Conservation (phyloP, 148 eudicot genomes). For the Arctostaphylos glauca region DNA sequence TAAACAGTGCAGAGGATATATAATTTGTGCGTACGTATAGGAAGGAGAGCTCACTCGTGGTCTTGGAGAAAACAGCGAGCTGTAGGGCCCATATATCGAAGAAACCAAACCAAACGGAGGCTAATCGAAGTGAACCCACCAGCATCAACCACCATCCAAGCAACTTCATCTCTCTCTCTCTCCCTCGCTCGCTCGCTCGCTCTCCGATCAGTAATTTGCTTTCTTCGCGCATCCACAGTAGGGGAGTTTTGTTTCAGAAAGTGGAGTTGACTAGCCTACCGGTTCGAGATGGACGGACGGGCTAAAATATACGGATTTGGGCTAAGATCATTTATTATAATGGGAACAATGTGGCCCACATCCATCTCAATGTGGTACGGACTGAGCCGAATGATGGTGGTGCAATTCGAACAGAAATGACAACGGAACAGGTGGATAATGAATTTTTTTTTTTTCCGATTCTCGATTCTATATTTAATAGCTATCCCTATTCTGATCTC, state of each 20-base stretch:
- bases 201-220: too few relatives aligned
- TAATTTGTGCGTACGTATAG: neutral
- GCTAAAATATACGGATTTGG: neutral
- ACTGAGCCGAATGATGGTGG: neutral
- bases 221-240: too few relatives aligned
- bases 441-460: too few relatives aligned
- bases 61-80: slow-evolving; percentile 80
- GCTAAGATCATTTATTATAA: neutral
- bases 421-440: too few relatives aligned
- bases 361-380: neutral
- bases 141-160: slow-evolving; percentile 89
- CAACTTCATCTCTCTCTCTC: slow-evolving; percentile 50
- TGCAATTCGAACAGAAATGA: too few relatives aligned
- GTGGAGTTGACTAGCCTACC: neutral
- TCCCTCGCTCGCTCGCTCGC: neutral
- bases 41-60: slow-evolving; percentile 44
- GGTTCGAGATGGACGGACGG: neutral
- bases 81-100: slow-evolving; percentile 96
- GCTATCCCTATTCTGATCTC: too few relatives aligned
- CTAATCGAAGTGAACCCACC: slow-evolving; percentile 74
- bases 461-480: too few relatives aligned
- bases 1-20: neutral
- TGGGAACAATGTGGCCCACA: neutral
- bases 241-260: neutral
- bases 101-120: slow-evolving; percentile 97